Evolutionary conservation across 1,139 yeast genomes (phyloP), one percentile per base, ranked within the genome.

Genomic region (Zygoascus meyerae): DNA sequence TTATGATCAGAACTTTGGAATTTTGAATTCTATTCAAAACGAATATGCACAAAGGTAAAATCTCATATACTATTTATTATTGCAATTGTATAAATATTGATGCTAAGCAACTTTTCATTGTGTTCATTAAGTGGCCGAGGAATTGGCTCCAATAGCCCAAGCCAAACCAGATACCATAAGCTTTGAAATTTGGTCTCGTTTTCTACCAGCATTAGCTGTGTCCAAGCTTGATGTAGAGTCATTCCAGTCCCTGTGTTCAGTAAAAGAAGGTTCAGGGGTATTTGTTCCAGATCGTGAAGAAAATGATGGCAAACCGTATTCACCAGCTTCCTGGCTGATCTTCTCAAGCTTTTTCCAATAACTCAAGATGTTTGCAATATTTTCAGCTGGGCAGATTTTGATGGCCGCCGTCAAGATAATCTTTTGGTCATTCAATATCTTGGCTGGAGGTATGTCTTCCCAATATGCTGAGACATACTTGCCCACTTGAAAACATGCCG

Each of bases 61-160:
- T 21, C 26, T 21, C 38, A 17, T 18, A 16, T 5, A 35, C 29
- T 29, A 37, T 30, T 39, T 30, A 30, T 16, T 4, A n/a, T 14
- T 30, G 18, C 35, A 30, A 15, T 14, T 16, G 21, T n/a, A 30
- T 39, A 39, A 17, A 21, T 39, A 29, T 39, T 21, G 21, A 17
- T 39, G 31, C 18, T 16, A 39, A 11, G 16, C 18, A 14, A 31
- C 10, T 10, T 6, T 14, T 29, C 18, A n/a, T 32, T 32, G 28
- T 21, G 28, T n/a, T 18, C 31, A 6, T 26, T 17, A 18, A 32
- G 18, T 26, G n/a, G 17, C 29, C 26, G 26, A 21, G 26, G 26
- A 4, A 43, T 68, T 71, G 2, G 84, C 84, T 4, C 84, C 84
- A 52, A 79, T 77, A 1, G 83, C 84, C 84, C 84, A 79, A 2